Conservation (phyloP, 2,329 filamentous ascomycete species). For the Fusarium pilosicola region DNA sequence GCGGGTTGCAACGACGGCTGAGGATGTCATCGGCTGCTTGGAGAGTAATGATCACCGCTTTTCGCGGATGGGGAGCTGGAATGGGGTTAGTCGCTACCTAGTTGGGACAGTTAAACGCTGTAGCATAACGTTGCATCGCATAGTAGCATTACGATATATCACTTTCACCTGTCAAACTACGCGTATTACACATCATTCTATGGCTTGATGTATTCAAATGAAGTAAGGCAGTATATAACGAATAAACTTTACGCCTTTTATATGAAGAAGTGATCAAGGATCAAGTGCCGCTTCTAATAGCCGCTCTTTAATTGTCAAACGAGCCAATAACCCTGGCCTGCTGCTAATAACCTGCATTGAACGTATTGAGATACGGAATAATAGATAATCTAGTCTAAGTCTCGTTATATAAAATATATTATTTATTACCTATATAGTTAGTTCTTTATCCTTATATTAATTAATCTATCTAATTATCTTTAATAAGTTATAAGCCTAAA, state of each 20-base stretch:
- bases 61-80: background rate
- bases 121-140: background rate
- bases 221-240: fast-evolving
- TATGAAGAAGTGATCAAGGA: background rate
- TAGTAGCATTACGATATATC: background rate
- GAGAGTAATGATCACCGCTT: background rate
- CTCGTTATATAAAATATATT: too few relatives aligned
- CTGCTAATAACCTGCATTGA: background rate
- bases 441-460: too few relatives aligned
- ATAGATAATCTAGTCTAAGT: too few relatives aligned
- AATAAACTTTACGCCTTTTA: background rate
- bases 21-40: background rate
- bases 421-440: too few relatives aligned
- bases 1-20: background rate
- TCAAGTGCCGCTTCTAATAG: background rate
- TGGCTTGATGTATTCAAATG: background rate
- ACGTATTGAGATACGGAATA: too few relatives aligned
- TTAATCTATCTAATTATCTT: too few relatives aligned
- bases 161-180: background rate
- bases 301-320: background rate
- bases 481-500: too few relatives aligned
- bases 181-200: background rate
- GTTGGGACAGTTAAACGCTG: too few relatives aligned
- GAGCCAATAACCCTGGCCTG: background rate
- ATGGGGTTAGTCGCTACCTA: background rate